Percentiles rank a stretch among this genome's conserved stretches.
These are phyloP conservation scores for Sophora flavescens DNA, from an alignment of 306 rosid species.

Conservation along the genomic window DNA sequence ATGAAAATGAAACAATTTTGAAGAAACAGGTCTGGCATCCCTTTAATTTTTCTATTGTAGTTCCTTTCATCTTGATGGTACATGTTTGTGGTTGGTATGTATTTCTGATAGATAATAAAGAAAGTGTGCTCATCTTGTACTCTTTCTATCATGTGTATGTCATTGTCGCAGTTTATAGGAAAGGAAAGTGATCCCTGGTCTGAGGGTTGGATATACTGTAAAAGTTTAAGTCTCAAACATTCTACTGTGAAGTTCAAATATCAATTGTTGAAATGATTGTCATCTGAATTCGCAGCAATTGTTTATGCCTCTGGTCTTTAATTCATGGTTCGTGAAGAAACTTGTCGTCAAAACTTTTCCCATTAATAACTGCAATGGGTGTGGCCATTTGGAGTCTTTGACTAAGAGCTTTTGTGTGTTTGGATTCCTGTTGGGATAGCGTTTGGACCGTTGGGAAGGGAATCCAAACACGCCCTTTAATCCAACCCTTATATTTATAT, in stretches of 20 bases:
- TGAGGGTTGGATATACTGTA: constrained; percentile 69
- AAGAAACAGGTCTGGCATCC: constrained; percentile 55
- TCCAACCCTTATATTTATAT: not conserved
- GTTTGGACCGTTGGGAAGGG: no score
- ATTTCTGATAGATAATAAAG: constrained; percentile 73
- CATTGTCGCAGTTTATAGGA: constrained; percentile 58
- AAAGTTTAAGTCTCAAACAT: constrained; percentile 53
- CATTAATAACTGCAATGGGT: not conserved
- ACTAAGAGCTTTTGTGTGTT: not conserved
- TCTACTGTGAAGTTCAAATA: constrained; percentile 60
- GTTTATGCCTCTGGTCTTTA: constrained; percentile 13
- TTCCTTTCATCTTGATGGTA: constrained; percentile 53
- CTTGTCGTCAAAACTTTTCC: not conserved
- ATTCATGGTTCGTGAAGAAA: constrained; percentile 13
- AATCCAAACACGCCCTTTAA: not conserved
- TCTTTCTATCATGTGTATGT: constrained; percentile 51
- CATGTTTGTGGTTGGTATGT: constrained; percentile 69
- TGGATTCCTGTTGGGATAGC: no score
- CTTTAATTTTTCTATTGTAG: constrained; percentile 48
- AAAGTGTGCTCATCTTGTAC: constrained; percentile 49
- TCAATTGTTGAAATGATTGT: constrained; percentile 54
- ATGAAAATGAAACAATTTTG: constrained; percentile 59
- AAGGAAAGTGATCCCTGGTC: constrained; percentile 52
- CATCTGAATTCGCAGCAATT: constrained; percentile 39
- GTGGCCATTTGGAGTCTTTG: constrained; percentile 11